Base-by-base conservation (phyloP, 495 filamentous ascomycete species). In the Aspergillus sparsus region DNA sequence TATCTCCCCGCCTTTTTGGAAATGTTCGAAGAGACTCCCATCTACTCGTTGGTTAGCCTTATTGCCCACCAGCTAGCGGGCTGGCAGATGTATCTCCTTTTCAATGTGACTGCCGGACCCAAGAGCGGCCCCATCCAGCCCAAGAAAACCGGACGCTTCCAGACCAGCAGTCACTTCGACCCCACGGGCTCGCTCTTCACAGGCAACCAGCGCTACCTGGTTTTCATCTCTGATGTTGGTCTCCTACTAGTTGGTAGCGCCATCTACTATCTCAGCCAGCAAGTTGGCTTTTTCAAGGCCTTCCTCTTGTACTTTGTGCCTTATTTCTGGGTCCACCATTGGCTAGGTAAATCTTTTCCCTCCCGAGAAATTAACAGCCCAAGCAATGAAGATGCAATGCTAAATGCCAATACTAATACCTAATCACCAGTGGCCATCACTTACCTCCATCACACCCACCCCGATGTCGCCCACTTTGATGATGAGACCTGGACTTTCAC, bases 371-470 rank as follows among this genome's bases (percentile, higher is more conserved):
- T 27, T 53, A 12, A 51, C n/a, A 42, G 35, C 33, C 42, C 21
- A 11, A 44, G 32, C 46, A 51, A n/a, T 15, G 50, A 18, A 12
- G 15, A 27, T 42, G 10, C 18, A 35, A 60, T 32, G 12, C 34
- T 42, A 55, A 47, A 51, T 32, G 10, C 12, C 10, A 16, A 13
- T 46, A 46, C 5, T 10, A 47, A 21, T 47, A 6, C n/a, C 5
- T 18, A 27, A 27, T 21, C n/a, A 47, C 6, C 58, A 88, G 88
- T 91, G 59, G 87, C 87, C 64, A 90, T 92, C 73, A 96, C 92
- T 57, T 96, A 86, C 79, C 86, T 96, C 42, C 91, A 96, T 71
- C 92, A 96, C 80, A 95, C 91, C 58, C 90, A 96, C 71, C 89
- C 89, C 6, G 80, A 84, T 6, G 83, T 95, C 45, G 89, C 92